Evolutionary conservation across 2,329 filamentous ascomycete species (phyloP), one percentile per base, ranked within the genome.

Genomic region (Harringtonia lauricola): DNA sequence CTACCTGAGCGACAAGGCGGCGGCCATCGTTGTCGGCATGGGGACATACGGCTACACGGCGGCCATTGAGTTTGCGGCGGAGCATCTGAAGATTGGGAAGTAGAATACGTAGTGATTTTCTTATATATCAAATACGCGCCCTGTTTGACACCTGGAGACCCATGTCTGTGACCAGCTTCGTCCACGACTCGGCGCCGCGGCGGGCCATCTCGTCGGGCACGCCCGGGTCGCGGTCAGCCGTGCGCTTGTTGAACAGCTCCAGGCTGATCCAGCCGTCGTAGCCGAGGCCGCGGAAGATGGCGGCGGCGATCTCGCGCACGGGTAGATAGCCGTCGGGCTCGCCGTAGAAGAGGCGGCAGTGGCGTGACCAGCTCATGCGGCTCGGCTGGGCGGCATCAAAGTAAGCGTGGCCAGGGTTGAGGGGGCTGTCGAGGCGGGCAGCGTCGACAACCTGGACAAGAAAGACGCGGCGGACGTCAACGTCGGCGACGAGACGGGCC

Each of bases 1-100:
- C 50, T 87, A 82, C 55, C 65, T 89, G 50, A 79, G 74, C 52
- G 84, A 89, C 58, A 88, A 87, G 66, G 84, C 84, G 0, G 72
- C 74, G 22, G 84, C 78, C 0, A 78, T 88, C 9, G 79, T 90
- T 45, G 81, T 79, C 51, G 84, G 84, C 0, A 52, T 89, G 57
- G 79, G 79, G 0, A 67, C 68, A 15, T 78, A 66, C 58, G 77
- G 79, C 31, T 83, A 82, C 53, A 67, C 66, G 42, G 76, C 71
- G 22, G 77, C 78, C 1, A 58, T 83, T 44, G 76, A 81, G 56
- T 71, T 66, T 56, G 66, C 60, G 15, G 63, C 57, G 9, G 65
- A 62, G 56, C 65, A 72, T 55, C 49, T 73, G 54, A 70, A 67
- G 56, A 50, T 62, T n/a, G 3, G 24, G 63, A 54, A 54, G 52